These are phyloP conservation scores for Pyrenula massariospora DNA, from an alignment of 495 filamentous ascomycete genomes.

Conservation along the genomic window DNA sequence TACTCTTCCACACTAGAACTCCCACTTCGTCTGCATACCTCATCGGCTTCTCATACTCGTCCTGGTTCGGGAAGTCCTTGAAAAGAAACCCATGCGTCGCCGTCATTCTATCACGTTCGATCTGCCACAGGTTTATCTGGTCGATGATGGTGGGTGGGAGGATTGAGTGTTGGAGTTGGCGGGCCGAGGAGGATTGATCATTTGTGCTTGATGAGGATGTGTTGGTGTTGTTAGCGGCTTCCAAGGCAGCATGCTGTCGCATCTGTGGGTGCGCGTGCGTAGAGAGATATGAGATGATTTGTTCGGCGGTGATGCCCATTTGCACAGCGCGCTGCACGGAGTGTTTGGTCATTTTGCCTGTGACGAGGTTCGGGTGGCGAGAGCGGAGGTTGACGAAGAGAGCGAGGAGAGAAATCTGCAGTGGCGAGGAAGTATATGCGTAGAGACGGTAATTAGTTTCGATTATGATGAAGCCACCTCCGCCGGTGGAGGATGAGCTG, in stretches of 20 bases:
- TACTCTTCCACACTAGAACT: constrained; percentile 79
- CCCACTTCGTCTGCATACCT: constrained; percentile 84
- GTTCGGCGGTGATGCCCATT: constrained; percentile 85
- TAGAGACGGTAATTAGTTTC: constrained; percentile 99
- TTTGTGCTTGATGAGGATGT: constrained; percentile 12
- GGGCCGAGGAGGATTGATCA: constrained; percentile 14
- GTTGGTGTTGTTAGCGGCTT: constrained; percentile 28
- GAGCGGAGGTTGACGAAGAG: constrained; percentile 77
- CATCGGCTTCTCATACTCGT: constrained; percentile 65
- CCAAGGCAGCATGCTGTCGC: constrained; percentile 38
- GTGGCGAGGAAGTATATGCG: constrained; percentile 83
- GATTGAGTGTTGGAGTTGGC: constrained; percentile 36
- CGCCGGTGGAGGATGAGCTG: constrained; percentile 20
- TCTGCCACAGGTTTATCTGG: constrained; percentile 95
- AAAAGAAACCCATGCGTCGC: constrained; percentile 74
- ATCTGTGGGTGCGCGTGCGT: constrained; percentile 90
- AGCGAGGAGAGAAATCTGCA: constrained; percentile 87
- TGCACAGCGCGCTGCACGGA: constrained; percentile 77
- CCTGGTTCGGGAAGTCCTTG: constrained; percentile 65
- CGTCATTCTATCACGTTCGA: constrained; percentile 87
- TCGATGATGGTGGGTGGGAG: constrained; percentile 93
- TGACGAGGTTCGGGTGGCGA: constrained; percentile 85
- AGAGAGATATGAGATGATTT: constrained; percentile 81
- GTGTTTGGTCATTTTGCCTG: constrained; percentile 75
- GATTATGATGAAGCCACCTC: constrained; percentile 78